Percentiles rank a stretch among this genome's conserved stretches.
phyloP scores from a whole-genome alignment of 352 stramenopile species.

The Globisporangium orthogonon region DNA sequence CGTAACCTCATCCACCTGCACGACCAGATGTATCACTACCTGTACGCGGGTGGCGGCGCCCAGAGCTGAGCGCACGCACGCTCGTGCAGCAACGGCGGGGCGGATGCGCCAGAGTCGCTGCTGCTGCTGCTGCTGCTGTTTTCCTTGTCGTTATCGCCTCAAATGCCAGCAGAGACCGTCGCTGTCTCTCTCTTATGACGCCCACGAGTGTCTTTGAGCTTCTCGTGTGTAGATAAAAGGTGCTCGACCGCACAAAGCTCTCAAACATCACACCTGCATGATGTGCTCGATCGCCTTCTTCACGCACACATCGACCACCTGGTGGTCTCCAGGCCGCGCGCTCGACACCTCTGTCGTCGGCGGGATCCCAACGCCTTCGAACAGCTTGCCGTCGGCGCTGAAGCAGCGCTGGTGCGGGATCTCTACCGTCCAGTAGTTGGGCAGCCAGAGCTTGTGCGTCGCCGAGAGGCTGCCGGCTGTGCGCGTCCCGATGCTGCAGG shows the following conservation, averaged over 20 bases:
- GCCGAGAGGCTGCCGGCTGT: slow-evolving; percentile 59
- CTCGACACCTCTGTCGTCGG: slow-evolving; percentile 30
- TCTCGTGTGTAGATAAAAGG: too few relatives aligned
- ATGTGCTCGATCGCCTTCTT: slow-evolving; percentile 67
- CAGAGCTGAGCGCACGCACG: slow-evolving; percentile 8
- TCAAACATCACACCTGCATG: slow-evolving; percentile 31
- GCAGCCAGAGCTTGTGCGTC: slow-evolving; percentile 59
- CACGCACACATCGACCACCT: slow-evolving; percentile 50
- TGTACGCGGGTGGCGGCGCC: slow-evolving; percentile 26
- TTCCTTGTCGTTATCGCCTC: not conserved
- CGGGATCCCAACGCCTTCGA: slow-evolving; percentile 56
- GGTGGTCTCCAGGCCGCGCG: slow-evolving; percentile 9
- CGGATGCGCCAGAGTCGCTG: not conserved
- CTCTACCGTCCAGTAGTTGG: slow-evolving; percentile 80
- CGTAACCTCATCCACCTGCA: slow-evolving; percentile 88
- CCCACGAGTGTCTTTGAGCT: not conserved
- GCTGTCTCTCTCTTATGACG: not conserved
- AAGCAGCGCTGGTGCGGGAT: slow-evolving; percentile 73
- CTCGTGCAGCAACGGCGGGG: not conserved
- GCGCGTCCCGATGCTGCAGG: slow-evolving; percentile 45
- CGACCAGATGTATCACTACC: slow-evolving; percentile 95
- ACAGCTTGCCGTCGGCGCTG: slow-evolving; percentile 51
- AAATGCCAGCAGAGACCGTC: not conserved
- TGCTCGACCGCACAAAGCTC: too few relatives aligned
- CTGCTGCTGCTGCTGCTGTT: not conserved